A percentile compares a stretch with the other conserved stretches of the same genome.
These are phyloP conservation scores for Dipodascus albidus DNA, from an alignment of 805 yeast species.

Conservation along the genomic window DNA sequence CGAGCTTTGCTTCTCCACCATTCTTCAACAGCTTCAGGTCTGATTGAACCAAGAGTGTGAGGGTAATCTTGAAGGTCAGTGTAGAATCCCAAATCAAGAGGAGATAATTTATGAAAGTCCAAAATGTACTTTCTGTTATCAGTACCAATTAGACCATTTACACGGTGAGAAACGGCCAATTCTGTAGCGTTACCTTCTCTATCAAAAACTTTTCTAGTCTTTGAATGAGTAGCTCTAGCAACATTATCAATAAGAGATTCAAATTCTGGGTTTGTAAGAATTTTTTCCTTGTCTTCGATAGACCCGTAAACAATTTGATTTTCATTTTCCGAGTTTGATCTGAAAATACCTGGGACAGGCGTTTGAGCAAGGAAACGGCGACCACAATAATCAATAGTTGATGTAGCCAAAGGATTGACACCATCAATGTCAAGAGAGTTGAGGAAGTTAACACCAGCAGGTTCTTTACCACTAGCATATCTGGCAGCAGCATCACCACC, in stretches of 20 bases:
- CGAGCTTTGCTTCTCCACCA: constrained; percentile 75
- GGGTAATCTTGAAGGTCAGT: constrained; percentile 47
- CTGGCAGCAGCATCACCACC: constrained; percentile 87
- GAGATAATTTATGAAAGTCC: constrained; percentile 76
- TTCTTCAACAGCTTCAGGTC: constrained; percentile 82
- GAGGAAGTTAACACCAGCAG: constrained; percentile 56
- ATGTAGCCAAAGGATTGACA: constrained; percentile 61
- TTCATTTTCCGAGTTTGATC: constrained; percentile 29
- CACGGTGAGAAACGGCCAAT: constrained; percentile 59
- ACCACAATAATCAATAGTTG: constrained; percentile 86
- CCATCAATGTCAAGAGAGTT: constrained; percentile 54
- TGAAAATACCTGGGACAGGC: constrained; percentile 87
- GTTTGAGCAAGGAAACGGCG: constrained; percentile 84
- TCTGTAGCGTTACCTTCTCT: constrained; percentile 32
- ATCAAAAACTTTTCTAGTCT: constrained; percentile 48
- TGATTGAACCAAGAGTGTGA: constrained; percentile 63
- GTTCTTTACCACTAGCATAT: constrained; percentile 67
- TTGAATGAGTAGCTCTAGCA: constrained; percentile 69
- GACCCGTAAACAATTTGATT: constrained; percentile 64
- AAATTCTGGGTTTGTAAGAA: constrained; percentile 43
- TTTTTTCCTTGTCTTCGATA: constrained; percentile 43
- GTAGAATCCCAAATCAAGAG: constrained; percentile 68
- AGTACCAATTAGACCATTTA: constrained; percentile 77
- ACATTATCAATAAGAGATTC: constrained; percentile 44
- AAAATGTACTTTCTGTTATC: constrained; percentile 78